Evolutionary conservation across 371 early-diverging fungal species (phyloP).

Genomic region (Actinomortierella wolfii): DNA sequence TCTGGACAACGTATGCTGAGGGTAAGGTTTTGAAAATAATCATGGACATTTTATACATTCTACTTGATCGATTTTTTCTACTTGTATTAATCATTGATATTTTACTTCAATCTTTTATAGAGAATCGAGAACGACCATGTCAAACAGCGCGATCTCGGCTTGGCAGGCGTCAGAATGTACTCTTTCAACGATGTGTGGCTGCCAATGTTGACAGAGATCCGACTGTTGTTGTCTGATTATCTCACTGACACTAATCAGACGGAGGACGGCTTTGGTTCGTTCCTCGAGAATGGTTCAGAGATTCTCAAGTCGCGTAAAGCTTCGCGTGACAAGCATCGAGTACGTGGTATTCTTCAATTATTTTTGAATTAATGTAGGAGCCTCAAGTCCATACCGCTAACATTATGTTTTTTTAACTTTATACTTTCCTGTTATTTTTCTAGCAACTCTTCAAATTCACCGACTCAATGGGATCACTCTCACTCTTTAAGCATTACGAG

Average conservation of each 20-base stretch:
- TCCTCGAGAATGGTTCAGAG: conserved; percentile 29
- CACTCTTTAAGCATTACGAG: conserved; percentile 28
- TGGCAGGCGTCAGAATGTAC: conserved; percentile 45
- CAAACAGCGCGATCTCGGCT: conserved; percentile 23
- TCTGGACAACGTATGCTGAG: conserved; percentile 41
- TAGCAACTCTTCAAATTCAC: conserved; percentile 47
- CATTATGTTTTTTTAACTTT: not conserved
- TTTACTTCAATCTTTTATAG: conserved; percentile 6
- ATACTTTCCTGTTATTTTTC: not conserved
- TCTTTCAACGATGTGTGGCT: conserved; percentile 65
- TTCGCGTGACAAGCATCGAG: conserved; percentile 38
- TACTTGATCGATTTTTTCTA: not conserved
- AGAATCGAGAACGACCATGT: conserved; percentile 28
- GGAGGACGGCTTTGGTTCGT: conserved; percentile 23
- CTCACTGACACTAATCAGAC: conserved; percentile 50
- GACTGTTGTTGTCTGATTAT: conserved; percentile 71
- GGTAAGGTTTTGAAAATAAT: conserved; percentile 11
- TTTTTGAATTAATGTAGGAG: too few species aligned
- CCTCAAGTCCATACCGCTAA: too few species aligned
- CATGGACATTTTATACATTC: not conserved
- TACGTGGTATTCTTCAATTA: conserved; percentile 7
- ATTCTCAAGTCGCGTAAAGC: conserved; percentile 21
- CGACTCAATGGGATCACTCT: conserved; percentile 31
- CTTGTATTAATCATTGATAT: too few species aligned
- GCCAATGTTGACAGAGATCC: conserved; percentile 65